A percentile compares a stretch with the other conserved stretches of the same genome.
These are phyloP conservation scores for Pseudozyma tsukubaensis DNA, from an alignment of 1,284 basidiomycete species.

Conservation along the genomic window DNA sequence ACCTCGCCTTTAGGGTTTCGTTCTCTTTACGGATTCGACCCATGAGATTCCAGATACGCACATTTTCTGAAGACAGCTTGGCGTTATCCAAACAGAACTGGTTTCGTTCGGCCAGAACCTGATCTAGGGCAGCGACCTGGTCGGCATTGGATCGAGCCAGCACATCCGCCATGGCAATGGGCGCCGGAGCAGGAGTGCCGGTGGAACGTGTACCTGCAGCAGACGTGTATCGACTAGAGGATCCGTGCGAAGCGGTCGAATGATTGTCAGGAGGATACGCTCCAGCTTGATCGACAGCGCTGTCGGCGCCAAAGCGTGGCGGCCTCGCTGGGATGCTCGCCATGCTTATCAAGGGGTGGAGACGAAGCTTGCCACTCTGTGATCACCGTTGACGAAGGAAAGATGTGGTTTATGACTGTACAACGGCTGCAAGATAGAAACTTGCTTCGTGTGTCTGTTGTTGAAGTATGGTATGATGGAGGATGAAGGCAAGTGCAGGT, in stretches of 20 bases:
- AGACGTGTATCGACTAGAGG: slow-evolving; percentile 33
- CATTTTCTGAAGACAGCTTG: slow-evolving; percentile 61
- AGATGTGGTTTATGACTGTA: too few species aligned
- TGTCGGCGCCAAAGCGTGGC: slow-evolving; percentile 42
- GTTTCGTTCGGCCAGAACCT: slow-evolving; percentile 60
- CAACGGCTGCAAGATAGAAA: too few species aligned
- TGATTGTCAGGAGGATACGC: slow-evolving; percentile 22
- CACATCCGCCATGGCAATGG: slow-evolving; percentile 55
- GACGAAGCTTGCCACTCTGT: neutral
- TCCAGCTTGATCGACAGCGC: slow-evolving; percentile 20
- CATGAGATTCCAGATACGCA: slow-evolving; percentile 64
- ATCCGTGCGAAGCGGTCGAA: slow-evolving; percentile 45
- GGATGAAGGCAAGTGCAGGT: too few species aligned
- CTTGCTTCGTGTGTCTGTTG: too few species aligned
- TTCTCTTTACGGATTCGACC: slow-evolving; percentile 62
- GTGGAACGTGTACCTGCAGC: slow-evolving; percentile 37
- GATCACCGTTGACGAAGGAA: too few species aligned
- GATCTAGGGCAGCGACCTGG: slow-evolving; percentile 53
- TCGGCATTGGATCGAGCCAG: slow-evolving; percentile 49
- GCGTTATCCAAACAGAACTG: slow-evolving; percentile 55
- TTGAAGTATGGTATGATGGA: too few species aligned
- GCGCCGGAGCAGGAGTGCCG: slow-evolving; percentile 32
- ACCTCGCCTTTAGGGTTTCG: slow-evolving; percentile 54
- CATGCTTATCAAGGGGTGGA: slow-evolving; percentile 11
- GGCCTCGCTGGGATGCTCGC: slow-evolving; percentile 38